Conservation (phyloP, 2,329 filamentous ascomycete species). For the Periconia digitata region DNA sequence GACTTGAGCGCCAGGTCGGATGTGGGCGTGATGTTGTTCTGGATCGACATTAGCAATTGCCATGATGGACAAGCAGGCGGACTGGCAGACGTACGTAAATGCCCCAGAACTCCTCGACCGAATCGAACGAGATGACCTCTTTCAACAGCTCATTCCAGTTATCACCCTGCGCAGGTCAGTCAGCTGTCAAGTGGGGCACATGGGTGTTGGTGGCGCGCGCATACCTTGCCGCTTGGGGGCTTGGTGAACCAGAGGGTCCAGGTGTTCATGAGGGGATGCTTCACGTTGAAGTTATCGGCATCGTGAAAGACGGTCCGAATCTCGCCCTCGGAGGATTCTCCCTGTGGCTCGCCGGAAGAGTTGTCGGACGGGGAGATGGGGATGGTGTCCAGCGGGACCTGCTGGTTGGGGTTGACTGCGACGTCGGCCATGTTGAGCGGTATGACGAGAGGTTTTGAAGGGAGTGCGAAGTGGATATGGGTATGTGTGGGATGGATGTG, state of each 20-base stretch:
- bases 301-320: slow-evolving; percentile 96
- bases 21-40: slow-evolving; percentile 99
- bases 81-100: slow-evolving; percentile 74
- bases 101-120: slow-evolving; percentile 99
- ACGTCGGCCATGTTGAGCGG: slow-evolving; percentile 39
- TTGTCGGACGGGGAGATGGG: slow-evolving; percentile 55
- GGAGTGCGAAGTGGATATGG: background rate
- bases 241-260: slow-evolving; percentile 99
- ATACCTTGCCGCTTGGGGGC: slow-evolving; percentile 90
- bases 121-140: slow-evolving; percentile 98
- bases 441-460: slow-evolving; percentile 4
- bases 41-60: slow-evolving; percentile 15
- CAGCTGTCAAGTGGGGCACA: background rate
- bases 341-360: slow-evolving; percentile 44
- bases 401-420: slow-evolving; percentile 46
- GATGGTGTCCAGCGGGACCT: slow-evolving; percentile 58
- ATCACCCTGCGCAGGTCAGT: slow-evolving; percentile 66
- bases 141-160: slow-evolving; percentile 99
- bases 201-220: slow-evolving; percentile 15
- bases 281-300: slow-evolving; percentile 98
- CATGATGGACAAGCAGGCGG: background rate
- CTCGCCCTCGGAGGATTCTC: slow-evolving; percentile 53
- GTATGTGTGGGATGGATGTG: slow-evolving; percentile 1
- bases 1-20: slow-evolving; percentile 96
- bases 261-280: slow-evolving; percentile 94